Conservation (phyloP, 1,284 basidiomycete species). For the Sphaerobolus stellatus region DNA sequence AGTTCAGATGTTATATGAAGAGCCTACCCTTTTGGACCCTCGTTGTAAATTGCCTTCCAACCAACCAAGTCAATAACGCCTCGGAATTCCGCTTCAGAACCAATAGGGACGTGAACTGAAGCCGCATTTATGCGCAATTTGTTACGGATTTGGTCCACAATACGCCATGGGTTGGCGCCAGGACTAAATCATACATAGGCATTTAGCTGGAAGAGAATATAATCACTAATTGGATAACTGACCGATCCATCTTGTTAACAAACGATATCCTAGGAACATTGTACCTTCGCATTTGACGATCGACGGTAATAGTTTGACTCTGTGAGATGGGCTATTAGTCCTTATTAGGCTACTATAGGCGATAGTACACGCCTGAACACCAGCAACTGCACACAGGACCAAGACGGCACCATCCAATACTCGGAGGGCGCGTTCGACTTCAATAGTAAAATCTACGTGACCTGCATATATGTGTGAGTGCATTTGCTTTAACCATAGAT, state of each 20-base stretch:
- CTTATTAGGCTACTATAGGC: not conserved
- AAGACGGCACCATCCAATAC: slow-evolving; percentile 97
- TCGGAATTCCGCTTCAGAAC: slow-evolving; percentile 82
- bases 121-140: slow-evolving; percentile 94
- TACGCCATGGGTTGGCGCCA: slow-evolving; percentile 96
- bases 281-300: slow-evolving; percentile 97
- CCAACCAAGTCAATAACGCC: slow-evolving; percentile 94
- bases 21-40: slow-evolving; percentile 89
- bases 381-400: slow-evolving; percentile 95
- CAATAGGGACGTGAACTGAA: slow-evolving; percentile 96
- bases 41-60: slow-evolving; percentile 94
- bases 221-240: slow-evolving; percentile 9
- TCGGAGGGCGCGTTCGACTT: slow-evolving; percentile 95
- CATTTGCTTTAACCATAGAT: slow-evolving; percentile 6
- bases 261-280: slow-evolving; percentile 95
- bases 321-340: slow-evolving; percentile 32
- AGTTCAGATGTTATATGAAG: not conserved
- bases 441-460: slow-evolving; percentile 99
- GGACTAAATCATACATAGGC: slow-evolving; percentile 56
- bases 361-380: slow-evolving; percentile 80
- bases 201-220: slow-evolving; percentile 7
- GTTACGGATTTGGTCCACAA: slow-evolving; percentile 87
- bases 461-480: slow-evolving; percentile 42
- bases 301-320: slow-evolving; percentile 99
- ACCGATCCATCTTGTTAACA: slow-evolving; percentile 99